Percentiles rank a stretch among this genome's conserved stretches.
Evolutionary conservation across 495 filamentous ascomycete species (phyloP).

Genomic region (Hypomontagnella submonticulosa): DNA sequence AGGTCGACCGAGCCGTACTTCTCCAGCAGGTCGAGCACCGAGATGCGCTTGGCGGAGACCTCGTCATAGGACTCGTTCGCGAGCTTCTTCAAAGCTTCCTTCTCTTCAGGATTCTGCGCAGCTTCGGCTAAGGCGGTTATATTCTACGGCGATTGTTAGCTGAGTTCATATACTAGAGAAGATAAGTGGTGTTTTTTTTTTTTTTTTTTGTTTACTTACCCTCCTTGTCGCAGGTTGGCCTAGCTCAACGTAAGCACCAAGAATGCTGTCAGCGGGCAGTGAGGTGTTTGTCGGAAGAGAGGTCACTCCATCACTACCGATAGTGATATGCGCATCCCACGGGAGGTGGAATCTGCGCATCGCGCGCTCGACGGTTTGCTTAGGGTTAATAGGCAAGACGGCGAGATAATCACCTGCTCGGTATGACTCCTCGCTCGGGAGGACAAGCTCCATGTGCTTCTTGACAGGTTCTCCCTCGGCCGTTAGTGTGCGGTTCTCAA

Average conservation of each 20-base stretch:
- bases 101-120: conserved; percentile 51
- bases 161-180: neutral
- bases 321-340: conserved; percentile 68
- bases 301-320: conserved; percentile 58
- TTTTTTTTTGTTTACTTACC: no score
- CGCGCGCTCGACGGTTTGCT: conserved; percentile 64
- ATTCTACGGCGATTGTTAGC: conserved; percentile 48
- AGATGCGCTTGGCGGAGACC: conserved; percentile 67
- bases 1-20: conserved; percentile 65
- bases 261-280: conserved; percentile 69
- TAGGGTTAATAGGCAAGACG: conserved; percentile 75
- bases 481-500: conserved; percentile 66
- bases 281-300: conserved; percentile 68
- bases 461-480: conserved; percentile 66
- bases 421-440: conserved; percentile 74
- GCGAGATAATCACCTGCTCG: conserved; percentile 80
- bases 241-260: conserved; percentile 78
- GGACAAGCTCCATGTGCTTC: conserved; percentile 71
- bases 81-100: conserved; percentile 58
- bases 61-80: conserved; percentile 64
- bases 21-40: conserved; percentile 72
- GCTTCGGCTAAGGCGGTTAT: conserved; percentile 59
- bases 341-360: conserved; percentile 65
- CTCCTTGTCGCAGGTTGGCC: conserved; percentile 71
- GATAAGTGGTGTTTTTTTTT: neutral